phyloP scores from a whole-genome alignment of 306 rosid species.

The Cucumis hystrix region DNA sequence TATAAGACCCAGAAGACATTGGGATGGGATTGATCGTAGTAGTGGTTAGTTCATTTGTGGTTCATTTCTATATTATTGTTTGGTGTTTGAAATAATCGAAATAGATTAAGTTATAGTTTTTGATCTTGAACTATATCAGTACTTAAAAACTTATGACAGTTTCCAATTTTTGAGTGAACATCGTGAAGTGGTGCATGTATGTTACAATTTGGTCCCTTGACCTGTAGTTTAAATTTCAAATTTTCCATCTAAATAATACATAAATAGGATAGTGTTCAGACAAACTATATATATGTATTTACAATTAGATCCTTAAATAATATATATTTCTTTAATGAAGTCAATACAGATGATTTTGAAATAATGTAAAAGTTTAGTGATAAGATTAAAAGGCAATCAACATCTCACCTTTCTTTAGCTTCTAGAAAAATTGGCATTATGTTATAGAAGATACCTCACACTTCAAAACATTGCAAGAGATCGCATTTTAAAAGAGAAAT shows the following conservation, averaged over 20 bases:
- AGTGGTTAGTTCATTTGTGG: conserved; percentile 43
- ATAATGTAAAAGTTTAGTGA: not conserved
- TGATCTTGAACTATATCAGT: not conserved
- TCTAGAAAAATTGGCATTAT: too few species aligned
- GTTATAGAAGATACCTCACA: too few species aligned
- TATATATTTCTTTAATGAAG: not conserved
- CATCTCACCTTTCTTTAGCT: too few species aligned
- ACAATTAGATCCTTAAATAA: not conserved
- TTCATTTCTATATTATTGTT: not conserved
- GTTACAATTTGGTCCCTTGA: too few species aligned
- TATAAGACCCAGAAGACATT: conserved; percentile 80
- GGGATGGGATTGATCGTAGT: conserved; percentile 96
- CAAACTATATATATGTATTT: not conserved
- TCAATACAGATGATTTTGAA: not conserved
- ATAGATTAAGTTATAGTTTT: not conserved
- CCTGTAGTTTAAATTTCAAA: too few species aligned
- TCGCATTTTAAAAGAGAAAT: too few species aligned
- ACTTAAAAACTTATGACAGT: too few species aligned
- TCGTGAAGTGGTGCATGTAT: too few species aligned
- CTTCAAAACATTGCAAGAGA: too few species aligned
- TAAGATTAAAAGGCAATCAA: too few species aligned
- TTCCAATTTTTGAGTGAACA: too few species aligned
- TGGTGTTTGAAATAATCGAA: not conserved
- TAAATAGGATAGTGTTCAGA: not conserved
- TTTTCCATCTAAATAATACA: too few species aligned